A percentile compares a stretch with the other conserved stretches of the same genome.
Evolutionary conservation across 768 basidiomycete genomes (phyloP).

Genomic region (Chalciporus sphaerocephalus): DNA sequence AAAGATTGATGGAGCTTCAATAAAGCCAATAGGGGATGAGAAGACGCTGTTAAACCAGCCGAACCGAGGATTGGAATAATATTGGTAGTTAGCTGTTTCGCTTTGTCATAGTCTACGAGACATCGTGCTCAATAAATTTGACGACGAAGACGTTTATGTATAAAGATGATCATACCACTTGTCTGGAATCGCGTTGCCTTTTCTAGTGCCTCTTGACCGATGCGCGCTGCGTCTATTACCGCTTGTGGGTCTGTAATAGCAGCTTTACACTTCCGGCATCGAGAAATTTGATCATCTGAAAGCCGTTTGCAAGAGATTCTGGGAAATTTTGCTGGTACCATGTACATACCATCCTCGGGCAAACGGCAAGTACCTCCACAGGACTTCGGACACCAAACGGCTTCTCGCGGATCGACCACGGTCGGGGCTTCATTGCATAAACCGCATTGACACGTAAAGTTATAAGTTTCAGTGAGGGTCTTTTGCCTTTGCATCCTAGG

Average conservation of each 20-base stretch:
- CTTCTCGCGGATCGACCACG: slow-evolving; percentile 59
- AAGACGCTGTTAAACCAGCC: slow-evolving; percentile 55
- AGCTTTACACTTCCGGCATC: slow-evolving; percentile 54
- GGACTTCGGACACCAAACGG: slow-evolving; percentile 61
- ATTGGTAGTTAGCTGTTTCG: slow-evolving; percentile 57
- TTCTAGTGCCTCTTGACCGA: slow-evolving; percentile 71
- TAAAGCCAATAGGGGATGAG: slow-evolving; percentile 76
- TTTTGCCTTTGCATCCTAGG: slow-evolving; percentile 52
- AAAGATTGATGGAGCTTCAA: slow-evolving; percentile 68
- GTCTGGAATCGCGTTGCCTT: slow-evolving; percentile 65
- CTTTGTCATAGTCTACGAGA: slow-evolving; percentile 50
- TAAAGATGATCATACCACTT: slow-evolving; percentile 39
- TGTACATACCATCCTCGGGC: slow-evolving; percentile 52
- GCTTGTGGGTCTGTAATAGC: slow-evolving; percentile 46
- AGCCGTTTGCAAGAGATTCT: neutral
- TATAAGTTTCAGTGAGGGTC: slow-evolving; percentile 66
- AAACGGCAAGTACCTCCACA: slow-evolving; percentile 63
- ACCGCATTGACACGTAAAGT: slow-evolving; percentile 67
- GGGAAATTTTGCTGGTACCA: neutral
- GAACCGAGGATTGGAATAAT: slow-evolving; percentile 62
- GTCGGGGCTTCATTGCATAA: slow-evolving; percentile 41
- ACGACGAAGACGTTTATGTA: neutral
- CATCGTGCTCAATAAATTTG: neutral
- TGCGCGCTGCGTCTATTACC: slow-evolving; percentile 57
- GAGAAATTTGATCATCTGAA: slow-evolving; percentile 45